Percentiles rank a stretch among this genome's conserved stretches.
Conservation (phyloP, 2,329 filamentous ascomycete species). For the Sporothrix globosa region DNA sequence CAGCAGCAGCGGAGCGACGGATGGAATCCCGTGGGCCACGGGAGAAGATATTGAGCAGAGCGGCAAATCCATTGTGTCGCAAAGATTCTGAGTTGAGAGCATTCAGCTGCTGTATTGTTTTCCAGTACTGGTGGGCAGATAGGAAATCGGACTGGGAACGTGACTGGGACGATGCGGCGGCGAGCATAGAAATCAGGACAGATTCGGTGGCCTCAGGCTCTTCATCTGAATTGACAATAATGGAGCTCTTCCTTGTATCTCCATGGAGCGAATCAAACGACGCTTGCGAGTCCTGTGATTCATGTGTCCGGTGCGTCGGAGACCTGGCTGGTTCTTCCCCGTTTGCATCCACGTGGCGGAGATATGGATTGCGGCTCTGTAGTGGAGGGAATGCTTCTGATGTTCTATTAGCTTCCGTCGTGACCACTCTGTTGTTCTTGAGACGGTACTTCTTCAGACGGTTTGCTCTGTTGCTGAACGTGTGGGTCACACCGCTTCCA, state of each 20-base stretch:
- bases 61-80: constrained; percentile 69
- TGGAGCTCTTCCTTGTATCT: neutral
- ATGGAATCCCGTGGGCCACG: constrained; percentile 71
- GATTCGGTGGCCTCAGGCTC: constrained; percentile 50
- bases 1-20: constrained; percentile 68
- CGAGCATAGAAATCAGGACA: constrained; percentile 69
- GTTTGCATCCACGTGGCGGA: constrained; percentile 13
- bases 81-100: constrained; percentile 63
- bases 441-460: constrained; percentile 62
- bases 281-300: neutral
- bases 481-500: constrained; percentile 60
- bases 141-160: constrained; percentile 81
- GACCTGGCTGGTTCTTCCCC: neutral
- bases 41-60: constrained; percentile 73
- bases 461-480: constrained; percentile 71
- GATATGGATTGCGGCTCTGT: constrained; percentile 58
- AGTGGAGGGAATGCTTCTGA: neutral
- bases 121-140: constrained; percentile 82
- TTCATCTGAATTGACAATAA: constrained; percentile 35
- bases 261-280: neutral
- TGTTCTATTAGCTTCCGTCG: constrained; percentile 48
- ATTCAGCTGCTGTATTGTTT: constrained; percentile 74
- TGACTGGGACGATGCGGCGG: constrained; percentile 75
- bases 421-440: constrained; percentile 63
- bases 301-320: neutral